phyloP scores from a whole-genome alignment of 2,329 filamentous ascomycete species.

The Aspergillus sp. region DNA sequence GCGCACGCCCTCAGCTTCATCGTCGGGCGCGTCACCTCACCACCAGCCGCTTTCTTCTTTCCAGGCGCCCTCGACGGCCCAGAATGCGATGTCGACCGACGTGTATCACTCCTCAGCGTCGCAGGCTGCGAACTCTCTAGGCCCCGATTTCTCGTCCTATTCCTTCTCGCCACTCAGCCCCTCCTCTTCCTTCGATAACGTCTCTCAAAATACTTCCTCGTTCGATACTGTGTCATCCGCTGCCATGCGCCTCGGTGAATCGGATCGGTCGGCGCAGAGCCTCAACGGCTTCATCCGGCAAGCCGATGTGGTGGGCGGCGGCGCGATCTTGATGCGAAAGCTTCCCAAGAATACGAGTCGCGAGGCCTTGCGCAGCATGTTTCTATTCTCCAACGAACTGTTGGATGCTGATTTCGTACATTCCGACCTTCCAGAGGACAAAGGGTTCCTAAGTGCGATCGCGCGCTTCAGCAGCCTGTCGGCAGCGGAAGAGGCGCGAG shows the following conservation, averaged over 20 bases:
- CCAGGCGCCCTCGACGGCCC: constrained; percentile 37
- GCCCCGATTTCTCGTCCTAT: constrained; percentile 35
- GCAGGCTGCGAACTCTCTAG: constrained; percentile 36
- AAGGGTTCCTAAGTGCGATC: constrained; percentile 57
- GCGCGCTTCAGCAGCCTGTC: constrained; percentile 58
- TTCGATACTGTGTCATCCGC: constrained; percentile 32
- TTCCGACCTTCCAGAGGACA: constrained; percentile 56
- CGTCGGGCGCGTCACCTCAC: constrained; percentile 40
- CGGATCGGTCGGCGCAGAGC: constrained; percentile 35
- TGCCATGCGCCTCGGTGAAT: constrained; percentile 37
- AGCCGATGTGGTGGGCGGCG: constrained; percentile 30
- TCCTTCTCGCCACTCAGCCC: constrained; percentile 41
- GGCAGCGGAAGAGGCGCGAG: constrained; percentile 60
- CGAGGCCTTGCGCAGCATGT: constrained; percentile 61
- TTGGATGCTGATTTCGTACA: constrained; percentile 59
- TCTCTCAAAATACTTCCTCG: constrained; percentile 20
- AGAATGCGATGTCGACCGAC: constrained; percentile 46
- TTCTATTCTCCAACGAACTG: constrained; percentile 65
- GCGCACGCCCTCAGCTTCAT: constrained; percentile 40
- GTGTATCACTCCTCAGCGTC: constrained; percentile 41
- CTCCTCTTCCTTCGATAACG: constrained; percentile 36
- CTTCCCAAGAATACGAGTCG: constrained; percentile 59
- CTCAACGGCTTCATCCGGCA: constrained; percentile 36
- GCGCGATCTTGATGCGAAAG: constrained; percentile 57
- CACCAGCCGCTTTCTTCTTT: constrained; percentile 34